Evolutionary conservation across 306 rosid species (phyloP).

Genomic region (Clitoria ternatea): DNA sequence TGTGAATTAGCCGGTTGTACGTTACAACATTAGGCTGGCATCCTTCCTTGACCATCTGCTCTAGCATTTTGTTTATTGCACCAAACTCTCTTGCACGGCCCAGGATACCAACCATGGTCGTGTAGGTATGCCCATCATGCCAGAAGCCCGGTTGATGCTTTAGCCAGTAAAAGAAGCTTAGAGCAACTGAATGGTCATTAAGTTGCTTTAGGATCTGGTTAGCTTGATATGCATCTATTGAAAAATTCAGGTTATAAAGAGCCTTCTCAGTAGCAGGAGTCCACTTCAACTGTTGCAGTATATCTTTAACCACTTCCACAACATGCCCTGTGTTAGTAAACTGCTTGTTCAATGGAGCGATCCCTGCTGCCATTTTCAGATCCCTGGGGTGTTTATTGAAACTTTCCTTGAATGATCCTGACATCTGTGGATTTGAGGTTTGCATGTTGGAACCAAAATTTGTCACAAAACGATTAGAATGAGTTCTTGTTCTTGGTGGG

Average conservation of each 20-base stretch:
- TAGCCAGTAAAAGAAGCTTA: constrained; percentile 77
- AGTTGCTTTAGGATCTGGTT: constrained; percentile 86
- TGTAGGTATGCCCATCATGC: constrained; percentile 90
- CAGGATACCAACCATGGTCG: constrained; percentile 93
- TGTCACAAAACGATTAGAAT: constrained; percentile 36
- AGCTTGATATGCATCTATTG: constrained; percentile 78
- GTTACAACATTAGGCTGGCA: constrained; percentile 92
- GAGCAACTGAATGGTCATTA: constrained; percentile 72
- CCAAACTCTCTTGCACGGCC: constrained; percentile 91
- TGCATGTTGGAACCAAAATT: constrained; percentile 42
- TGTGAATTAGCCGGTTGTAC: constrained; percentile 83
- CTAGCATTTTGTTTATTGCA: constrained; percentile 57
- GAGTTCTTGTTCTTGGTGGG: constrained; percentile 50
- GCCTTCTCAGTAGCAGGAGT: constrained; percentile 72
- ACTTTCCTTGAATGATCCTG: constrained; percentile 33
- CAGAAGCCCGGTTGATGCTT: constrained; percentile 63
- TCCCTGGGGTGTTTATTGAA: constrained; percentile 46
- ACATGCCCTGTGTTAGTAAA: constrained; percentile 38
- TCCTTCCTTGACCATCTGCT: constrained; percentile 87
- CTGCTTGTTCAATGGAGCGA: constrained; percentile 36
- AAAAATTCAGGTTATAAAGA: constrained; percentile 51
- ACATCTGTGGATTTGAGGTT: constrained; percentile 35
- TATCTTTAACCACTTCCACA: constrained; percentile 56
- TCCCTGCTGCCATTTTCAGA: constrained; percentile 40
- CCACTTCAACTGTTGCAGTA: constrained; percentile 62